Conservation (phyloP, 352 stramenopile species). For the Globisporangium alternatum region DNA sequence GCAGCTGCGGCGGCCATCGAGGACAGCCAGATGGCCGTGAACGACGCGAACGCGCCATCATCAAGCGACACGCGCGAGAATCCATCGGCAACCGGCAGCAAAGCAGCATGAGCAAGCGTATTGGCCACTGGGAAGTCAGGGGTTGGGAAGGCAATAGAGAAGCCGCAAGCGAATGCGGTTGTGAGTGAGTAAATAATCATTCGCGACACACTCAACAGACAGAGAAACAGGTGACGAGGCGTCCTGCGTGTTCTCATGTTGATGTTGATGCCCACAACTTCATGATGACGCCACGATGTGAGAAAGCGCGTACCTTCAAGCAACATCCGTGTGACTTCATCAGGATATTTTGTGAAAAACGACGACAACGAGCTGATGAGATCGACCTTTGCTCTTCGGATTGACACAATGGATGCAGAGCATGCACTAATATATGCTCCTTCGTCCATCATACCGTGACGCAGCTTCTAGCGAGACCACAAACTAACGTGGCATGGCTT, state of each 20-base stretch:
- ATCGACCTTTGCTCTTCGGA: too few relatives aligned
- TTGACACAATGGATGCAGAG: too few relatives aligned
- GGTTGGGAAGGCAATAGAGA: background rate
- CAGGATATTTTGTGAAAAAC: background rate
- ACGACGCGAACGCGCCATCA: background rate
- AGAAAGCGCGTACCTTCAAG: background rate
- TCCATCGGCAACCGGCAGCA: slow-evolving; percentile 2
- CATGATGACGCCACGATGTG: slow-evolving; percentile 1
- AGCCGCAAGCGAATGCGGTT: background rate
- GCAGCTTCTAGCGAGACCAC: background rate
- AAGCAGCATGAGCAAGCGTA: background rate
- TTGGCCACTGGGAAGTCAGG: background rate
- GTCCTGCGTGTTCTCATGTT: background rate
- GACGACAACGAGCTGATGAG: too few relatives aligned
- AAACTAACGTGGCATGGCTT: background rate
- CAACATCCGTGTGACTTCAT: slow-evolving; percentile 1
- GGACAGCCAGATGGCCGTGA: background rate
- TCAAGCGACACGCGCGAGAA: slow-evolving; percentile 10
- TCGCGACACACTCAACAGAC: background rate
- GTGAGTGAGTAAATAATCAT: background rate
- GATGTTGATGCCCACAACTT: background rate
- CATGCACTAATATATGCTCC: too few relatives aligned
- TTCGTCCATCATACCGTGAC: too few relatives aligned
- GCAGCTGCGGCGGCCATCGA: background rate
- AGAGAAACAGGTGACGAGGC: background rate